phyloP scores from a whole-genome alignment of 2,329 filamentous ascomycete genomes.

The Ceratocystis cubensis region DNA sequence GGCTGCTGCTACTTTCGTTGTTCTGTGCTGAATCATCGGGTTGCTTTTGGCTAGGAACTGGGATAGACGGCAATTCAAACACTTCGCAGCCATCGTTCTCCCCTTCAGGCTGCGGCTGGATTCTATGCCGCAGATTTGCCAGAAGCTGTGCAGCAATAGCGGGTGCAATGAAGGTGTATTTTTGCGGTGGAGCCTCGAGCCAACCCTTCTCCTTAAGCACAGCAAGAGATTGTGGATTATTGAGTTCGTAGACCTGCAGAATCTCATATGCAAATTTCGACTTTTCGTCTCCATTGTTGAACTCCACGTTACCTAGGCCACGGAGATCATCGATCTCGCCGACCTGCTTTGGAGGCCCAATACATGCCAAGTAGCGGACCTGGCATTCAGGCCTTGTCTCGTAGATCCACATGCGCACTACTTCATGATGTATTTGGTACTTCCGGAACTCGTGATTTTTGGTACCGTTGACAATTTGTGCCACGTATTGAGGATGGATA shows the following conservation, averaged over 20 bases:
- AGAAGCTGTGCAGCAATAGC: slow-evolving; percentile 45
- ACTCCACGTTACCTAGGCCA: slow-evolving; percentile 41
- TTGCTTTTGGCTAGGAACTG: not conserved
- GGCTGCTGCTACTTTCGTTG: not conserved
- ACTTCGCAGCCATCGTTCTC: not conserved
- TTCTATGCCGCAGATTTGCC: slow-evolving; percentile 39
- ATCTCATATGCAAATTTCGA: slow-evolving; percentile 41
- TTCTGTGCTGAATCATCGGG: not conserved
- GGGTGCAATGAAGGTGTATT: slow-evolving; percentile 43
- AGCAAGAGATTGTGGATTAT: slow-evolving; percentile 42
- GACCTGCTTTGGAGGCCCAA: slow-evolving; percentile 36
- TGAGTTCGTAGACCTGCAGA: slow-evolving; percentile 48
- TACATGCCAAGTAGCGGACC: slow-evolving; percentile 47
- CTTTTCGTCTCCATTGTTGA: slow-evolving; percentile 31
- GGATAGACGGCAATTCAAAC: not conserved
- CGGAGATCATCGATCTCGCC: slow-evolving; percentile 35
- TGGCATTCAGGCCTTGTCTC: slow-evolving; percentile 35
- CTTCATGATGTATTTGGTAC: slow-evolving; percentile 42
- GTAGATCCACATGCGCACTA: slow-evolving; percentile 52
- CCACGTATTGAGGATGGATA: slow-evolving; percentile 36
- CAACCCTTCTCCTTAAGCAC: slow-evolving; percentile 44
- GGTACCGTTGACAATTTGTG: slow-evolving; percentile 36
- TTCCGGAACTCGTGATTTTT: slow-evolving; percentile 44
- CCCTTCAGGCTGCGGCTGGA: slow-evolving; percentile 21
- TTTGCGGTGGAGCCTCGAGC: slow-evolving; percentile 38